Base-by-base conservation (phyloP, 2,329 filamentous ascomycete genomes). In the Ophiocordyceps sinensis region DNA sequence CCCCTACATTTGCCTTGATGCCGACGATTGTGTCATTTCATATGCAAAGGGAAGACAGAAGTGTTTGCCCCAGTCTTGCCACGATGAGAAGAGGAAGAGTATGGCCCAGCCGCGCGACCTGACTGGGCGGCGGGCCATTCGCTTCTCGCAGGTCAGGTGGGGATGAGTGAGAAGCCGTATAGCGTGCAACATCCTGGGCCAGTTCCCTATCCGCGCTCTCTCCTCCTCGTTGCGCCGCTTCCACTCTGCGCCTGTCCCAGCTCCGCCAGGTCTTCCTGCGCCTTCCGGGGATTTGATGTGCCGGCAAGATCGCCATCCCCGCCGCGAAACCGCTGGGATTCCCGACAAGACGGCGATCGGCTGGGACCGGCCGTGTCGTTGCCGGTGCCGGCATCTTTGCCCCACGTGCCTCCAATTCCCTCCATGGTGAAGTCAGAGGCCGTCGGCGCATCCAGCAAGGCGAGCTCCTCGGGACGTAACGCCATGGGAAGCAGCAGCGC, bases 381-480 rank as follows among this genome's bases (percentile, higher is more conserved):
- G 30, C 9, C 36, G 38, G n/a, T 47, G 31, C 17, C 42, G 52
- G 6, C 50, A n/a, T 30, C 19, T 19, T 17, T 59, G 1, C 71
- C 75, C 54, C 76, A 76, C 14, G 66, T 63, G 1, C 80, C 82
- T 12, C 81, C 80, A 6, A 82, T 79, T 44, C 77, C 80, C 58
- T 85, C 79, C 79, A 86, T 85, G 1, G 76, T 85, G 44, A 85
- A 85, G 9, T 74, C 68, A 42, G 78, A 82, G 1, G 84, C 83
- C 0, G 84, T 86, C 1, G 82, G 79, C n/a, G 65, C 79, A 54
- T 89, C 84, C 19, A 88, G 61, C 8, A 70, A 55, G 0, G 61
- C 61, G 21, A 87, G 62, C 57, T 86, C 82, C 37, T 74, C 68
- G 0, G 60, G 53, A 0, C 64, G 67, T 49, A 86, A 79, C 55